Evolutionary conservation across 1,139 yeast genomes (phyloP), one percentile per base, ranked within the genome.

Genomic region (Arxiozyma slooffiae): DNA sequence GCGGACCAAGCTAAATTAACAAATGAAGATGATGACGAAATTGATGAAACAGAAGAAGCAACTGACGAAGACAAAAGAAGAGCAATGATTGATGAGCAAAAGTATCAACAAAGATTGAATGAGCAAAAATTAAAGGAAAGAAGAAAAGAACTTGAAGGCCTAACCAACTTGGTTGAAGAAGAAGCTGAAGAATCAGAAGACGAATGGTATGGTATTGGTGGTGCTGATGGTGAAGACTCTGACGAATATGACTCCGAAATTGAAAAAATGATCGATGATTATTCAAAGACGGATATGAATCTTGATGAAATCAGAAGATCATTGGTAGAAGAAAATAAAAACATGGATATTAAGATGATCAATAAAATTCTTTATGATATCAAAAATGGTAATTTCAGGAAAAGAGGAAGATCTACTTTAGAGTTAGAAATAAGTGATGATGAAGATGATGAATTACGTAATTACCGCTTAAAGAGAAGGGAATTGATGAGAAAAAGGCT

Each of bases 131-230:
- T 20, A 24, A 30, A 22, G 18, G 20, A 40, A 26, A 47, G 42
- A 26, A 46, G 49, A n/a, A 39, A 48, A 30, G 69, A 66, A 39
- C 52, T 71, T 60, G 65, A 62, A 43, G 54, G 54, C 8, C 59
- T 54, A 37, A 72, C 72, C 30, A 60, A 67, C 43, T 61, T 70
- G 50, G 57, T 71, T 55, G 73, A 70, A 52, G 62, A 65, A 54
- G 96, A 90, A 71, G 98, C 98, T 44, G 94, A 81, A 58, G 97
- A 92, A 71, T 87, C 96, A 41, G 97, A 92, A 56, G 97, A 90
- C 71, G 97, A 90, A 70, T 90, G 95, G 90, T 82, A 81, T 47
- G 96, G 96, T 1, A 64, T 86, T 51, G 97, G 96, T 50, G 96
- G 96, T 53, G 74, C 66, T 11, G 94, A 86, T 59, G 87, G 82